phyloP scores from a whole-genome alignment of 495 filamentous ascomycete species.

The Penicillium cinerascens region DNA sequence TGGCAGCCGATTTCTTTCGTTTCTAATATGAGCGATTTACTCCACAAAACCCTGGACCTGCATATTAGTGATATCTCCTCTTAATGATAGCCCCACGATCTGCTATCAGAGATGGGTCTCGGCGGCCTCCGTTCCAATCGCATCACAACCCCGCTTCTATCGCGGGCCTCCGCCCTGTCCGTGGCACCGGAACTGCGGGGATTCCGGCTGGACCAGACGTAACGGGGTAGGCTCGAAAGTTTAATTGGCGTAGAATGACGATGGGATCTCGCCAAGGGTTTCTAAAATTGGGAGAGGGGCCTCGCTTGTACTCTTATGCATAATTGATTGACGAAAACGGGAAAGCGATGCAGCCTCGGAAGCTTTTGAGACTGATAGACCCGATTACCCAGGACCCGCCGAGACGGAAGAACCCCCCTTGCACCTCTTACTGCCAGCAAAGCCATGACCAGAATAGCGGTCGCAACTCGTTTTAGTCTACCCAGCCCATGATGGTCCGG shows the following conservation, averaged over 20 bases:
- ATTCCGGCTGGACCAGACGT: constrained; percentile 14
- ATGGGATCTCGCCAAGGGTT: neutral
- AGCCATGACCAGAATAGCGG: no score
- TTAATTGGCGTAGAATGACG: neutral
- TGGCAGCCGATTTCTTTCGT: no score
- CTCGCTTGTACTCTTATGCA: neutral
- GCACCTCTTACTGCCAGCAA: no score
- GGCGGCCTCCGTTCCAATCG: constrained; percentile 14
- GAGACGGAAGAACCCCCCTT: neutral
- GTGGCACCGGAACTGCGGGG: neutral
- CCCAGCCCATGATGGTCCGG: constrained; percentile 5
- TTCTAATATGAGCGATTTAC: constrained; percentile 21
- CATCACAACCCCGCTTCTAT: constrained; percentile 1
- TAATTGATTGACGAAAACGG: neutral
- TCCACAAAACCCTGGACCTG: neutral
- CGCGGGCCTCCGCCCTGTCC: constrained; percentile 1
- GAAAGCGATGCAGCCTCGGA: neutral
- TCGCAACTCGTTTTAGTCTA: no score
- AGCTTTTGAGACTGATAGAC: neutral
- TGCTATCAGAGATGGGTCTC: constrained; percentile 5
- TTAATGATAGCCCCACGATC: neutral
- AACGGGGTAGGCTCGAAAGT: constrained; percentile 10
- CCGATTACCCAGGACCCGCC: neutral
- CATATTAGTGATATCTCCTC: no score
- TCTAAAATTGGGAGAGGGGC: neutral